Base-by-base conservation (phyloP, 2,329 filamentous ascomycete genomes). In the Lecanoromycetidae sp. region DNA sequence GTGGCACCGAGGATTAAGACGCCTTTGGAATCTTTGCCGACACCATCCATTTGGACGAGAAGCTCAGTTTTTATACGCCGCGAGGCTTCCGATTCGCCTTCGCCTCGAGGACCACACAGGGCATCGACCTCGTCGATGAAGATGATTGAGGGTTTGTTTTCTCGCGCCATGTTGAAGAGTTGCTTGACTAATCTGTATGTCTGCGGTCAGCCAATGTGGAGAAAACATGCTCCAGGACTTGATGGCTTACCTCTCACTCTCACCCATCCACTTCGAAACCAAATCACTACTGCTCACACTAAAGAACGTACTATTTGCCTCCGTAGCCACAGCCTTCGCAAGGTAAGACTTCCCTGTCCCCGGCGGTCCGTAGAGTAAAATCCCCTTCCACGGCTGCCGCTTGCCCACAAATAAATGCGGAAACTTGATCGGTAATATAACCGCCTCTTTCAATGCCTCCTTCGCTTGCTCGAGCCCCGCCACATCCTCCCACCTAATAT, bases 231-330 rank as follows among this genome's bases (percentile, higher is more conserved):
- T 35, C 12, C 6, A 35, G 13, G 4, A 15, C 20, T 22, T 9
- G 35, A 48, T n/a, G 22, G 57, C 72, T 40, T 70, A 93, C 86
- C 87, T 79, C 78, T 98, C 91, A 72, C 85, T 93, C 68, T 98
- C 91, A 70, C 91, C 91, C 91, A 98, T 98, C 91, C 91, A 98
- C 64, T 98, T 98, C 65, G 87, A 94, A 52, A 98, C 91, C 65
- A 98, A 66, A 63, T 98, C 91, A 61, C 87, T 94, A 73, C 86
- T 94, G 68, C 86, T 94, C 56, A 98, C 90, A 61, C 87, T 95
- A 75, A 98, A 98, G 64, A 98, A 98, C 3, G 91, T 96, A 66
- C 88, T 95, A 66, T 98, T 96, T 50, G 91, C 91, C 67, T 98
- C 91, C 15, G 91, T 98, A 44, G 91, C 91, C 42, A 98, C 90